A percentile compares a stretch with the other conserved stretches of the same genome.
Evolutionary conservation across 257 asterid species (phyloP).

Genomic region (Nicotiana obtusifolia): DNA sequence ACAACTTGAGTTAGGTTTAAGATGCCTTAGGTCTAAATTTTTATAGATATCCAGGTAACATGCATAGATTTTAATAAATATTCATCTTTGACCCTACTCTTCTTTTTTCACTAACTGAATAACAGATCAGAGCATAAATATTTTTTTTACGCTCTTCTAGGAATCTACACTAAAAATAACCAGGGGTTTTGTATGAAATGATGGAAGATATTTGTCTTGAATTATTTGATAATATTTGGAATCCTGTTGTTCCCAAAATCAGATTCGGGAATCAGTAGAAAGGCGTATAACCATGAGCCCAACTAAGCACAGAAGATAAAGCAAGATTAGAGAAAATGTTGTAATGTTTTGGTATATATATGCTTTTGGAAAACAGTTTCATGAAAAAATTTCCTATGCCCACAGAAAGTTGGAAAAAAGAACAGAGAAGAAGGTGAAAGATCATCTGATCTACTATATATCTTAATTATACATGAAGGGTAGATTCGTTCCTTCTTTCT

Average conservation of each 20-base stretch:
- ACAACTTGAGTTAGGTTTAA: conserved; percentile 8
- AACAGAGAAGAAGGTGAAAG: background rate
- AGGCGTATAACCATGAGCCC: conserved; percentile 7
- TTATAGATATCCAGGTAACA: background rate
- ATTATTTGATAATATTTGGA: background rate
- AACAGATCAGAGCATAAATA: background rate
- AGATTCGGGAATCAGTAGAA: conserved; percentile 3
- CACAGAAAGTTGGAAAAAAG: background rate
- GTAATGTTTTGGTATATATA: background rate
- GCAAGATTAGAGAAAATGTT: background rate
- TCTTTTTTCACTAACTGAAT: background rate
- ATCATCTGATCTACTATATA: background rate
- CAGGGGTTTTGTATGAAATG: background rate
- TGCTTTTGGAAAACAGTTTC: background rate
- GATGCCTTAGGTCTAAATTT: conserved; percentile 16
- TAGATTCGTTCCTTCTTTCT: background rate
- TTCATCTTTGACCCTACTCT: background rate
- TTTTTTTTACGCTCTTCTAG: background rate
- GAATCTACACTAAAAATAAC: background rate
- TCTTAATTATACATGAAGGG: background rate
- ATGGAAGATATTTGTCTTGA: background rate
- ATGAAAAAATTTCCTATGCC: background rate
- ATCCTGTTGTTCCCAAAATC: background rate
- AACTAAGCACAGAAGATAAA: conserved; percentile 4
- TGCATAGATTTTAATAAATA: background rate